These are phyloP conservation scores for Tribonema minus DNA, from an alignment of 108 stramenopile species.

Conservation along the genomic window DNA sequence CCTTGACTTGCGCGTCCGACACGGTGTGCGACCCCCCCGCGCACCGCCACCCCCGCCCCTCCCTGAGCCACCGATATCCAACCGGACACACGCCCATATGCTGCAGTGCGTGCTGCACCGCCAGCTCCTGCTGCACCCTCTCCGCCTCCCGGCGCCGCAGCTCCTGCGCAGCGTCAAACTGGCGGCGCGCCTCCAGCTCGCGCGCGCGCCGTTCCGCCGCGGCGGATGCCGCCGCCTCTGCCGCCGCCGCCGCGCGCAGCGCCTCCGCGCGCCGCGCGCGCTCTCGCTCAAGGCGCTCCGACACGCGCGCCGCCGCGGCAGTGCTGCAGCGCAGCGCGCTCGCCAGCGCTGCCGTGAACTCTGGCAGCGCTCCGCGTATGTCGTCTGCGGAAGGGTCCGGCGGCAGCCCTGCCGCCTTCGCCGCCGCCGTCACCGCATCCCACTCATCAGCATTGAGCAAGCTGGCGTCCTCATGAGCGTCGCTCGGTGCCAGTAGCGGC, in stretches of 20 bases:
- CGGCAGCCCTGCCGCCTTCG: too few relatives aligned
- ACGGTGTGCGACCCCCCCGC: slow-evolving; percentile 62
- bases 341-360: too few relatives aligned
- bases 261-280: background rate
- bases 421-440: too few relatives aligned
- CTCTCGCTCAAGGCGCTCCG: background rate
- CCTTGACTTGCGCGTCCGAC: slow-evolving; percentile 25
- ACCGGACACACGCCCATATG: slow-evolving; percentile 51
- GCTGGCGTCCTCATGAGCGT: too few relatives aligned
- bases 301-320: background rate
- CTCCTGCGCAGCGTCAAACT: slow-evolving; percentile 4
- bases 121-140: slow-evolving; percentile 33
- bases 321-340: too few relatives aligned
- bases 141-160: slow-evolving; percentile 30
- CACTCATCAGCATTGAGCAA: too few relatives aligned
- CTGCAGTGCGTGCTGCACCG: slow-evolving; percentile 29
- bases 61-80: slow-evolving; percentile 56
- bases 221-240: background rate
- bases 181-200: slow-evolving; percentile 15
- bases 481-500: too few relatives aligned
- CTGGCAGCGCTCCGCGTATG: too few relatives aligned
- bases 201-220: background rate
- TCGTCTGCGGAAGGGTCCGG: too few relatives aligned
- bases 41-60: slow-evolving; percentile 60
- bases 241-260: background rate